These are phyloP conservation scores for Amanita pseudoporphyria DNA, from an alignment of 768 basidiomycete species.

Conservation along the genomic window DNA sequence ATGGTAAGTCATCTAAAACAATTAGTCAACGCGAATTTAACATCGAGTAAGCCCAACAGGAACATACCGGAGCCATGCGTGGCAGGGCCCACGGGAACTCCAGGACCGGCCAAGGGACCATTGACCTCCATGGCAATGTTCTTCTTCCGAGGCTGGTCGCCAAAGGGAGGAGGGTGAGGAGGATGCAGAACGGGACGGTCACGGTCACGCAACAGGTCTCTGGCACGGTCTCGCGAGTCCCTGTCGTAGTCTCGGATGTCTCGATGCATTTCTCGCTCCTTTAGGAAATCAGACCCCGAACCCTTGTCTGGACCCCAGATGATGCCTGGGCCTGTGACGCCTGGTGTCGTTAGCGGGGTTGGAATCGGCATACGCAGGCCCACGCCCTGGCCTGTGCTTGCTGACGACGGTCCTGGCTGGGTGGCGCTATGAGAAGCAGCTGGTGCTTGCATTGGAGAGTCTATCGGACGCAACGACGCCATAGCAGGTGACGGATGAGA, in stretches of 20 bases:
- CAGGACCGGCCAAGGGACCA: constrained; percentile 5
- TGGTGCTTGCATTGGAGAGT: constrained; percentile 7
- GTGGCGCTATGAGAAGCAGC: not conserved
- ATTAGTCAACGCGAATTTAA: not conserved
- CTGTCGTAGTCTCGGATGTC: constrained; percentile 11
- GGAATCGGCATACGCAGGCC: constrained; percentile 14
- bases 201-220: constrained; percentile 7
- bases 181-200: constrained; percentile 2
- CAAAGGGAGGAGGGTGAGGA: constrained; percentile 3
- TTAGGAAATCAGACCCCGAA: constrained; percentile 13
- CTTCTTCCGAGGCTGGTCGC: constrained; percentile 5
- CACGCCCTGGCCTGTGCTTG: not conserved
- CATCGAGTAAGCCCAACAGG: not conserved
- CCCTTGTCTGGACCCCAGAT: constrained; percentile 7
- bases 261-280: constrained; percentile 16
- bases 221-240: constrained; percentile 12
- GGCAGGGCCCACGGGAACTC: constrained; percentile 2
- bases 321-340: constrained; percentile 11
- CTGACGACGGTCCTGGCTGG: not conserved
- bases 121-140: constrained; percentile 8
- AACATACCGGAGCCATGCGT: not conserved
- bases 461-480: constrained; percentile 21
- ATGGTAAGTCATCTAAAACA: constrained; percentile 4
- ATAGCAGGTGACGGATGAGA: constrained; percentile 22
- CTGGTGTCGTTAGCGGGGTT: constrained; percentile 10